Base-by-base conservation (phyloP, 2,329 filamentous ascomycete genomes). In the Beauveria rudraprayagi region DNA sequence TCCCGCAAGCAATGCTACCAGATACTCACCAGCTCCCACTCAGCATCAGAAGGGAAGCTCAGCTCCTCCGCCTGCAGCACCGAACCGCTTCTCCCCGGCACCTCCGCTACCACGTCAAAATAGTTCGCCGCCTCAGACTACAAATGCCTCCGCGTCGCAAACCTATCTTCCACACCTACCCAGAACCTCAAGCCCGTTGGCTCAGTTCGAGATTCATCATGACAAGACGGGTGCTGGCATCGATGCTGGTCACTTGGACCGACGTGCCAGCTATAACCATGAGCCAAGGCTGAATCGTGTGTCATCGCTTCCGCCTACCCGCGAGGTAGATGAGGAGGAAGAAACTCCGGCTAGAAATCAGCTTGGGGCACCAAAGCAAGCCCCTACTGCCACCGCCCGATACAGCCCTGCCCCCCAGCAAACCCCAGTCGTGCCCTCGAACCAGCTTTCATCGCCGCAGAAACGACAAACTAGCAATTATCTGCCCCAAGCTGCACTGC, bases 171-270 rank as follows among this genome's bases (percentile, higher is more conserved):
- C 83, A 52, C 83, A 87, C 67, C 79, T 84, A 63, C 85, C 85
- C 9, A 77, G 85, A 64, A 88, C 85, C 1, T 88, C 85, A 1
- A 88, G 85, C 65, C 85, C 85, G 0, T 71, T 88, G 62, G 85
- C 85, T 6, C 83, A 88, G 66, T 87, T 85, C 62, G 85, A 87
- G 69, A 76, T 78, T 11, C 77, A 76, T 8, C 75, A 76, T 58
- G 76, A 77, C 37, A 73, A 74, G 51, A 62, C 72, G 8, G 70
- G 71, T 63, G 72, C 71, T 0, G 54, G 46, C 14, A 28, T 5
- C 6, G 80, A 83, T n/a, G 65, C 64, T 17, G 63, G 70, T n/a
- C 69, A 75, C 43, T 66, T 73, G n/a, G 77, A 81, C 61, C 76
- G 81, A 48, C 79, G 80, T 55, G 75, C 73, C 59, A 81, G 76